Base-by-base conservation (phyloP, 129 eudicot species). In the Saussurea involucrata region DNA sequence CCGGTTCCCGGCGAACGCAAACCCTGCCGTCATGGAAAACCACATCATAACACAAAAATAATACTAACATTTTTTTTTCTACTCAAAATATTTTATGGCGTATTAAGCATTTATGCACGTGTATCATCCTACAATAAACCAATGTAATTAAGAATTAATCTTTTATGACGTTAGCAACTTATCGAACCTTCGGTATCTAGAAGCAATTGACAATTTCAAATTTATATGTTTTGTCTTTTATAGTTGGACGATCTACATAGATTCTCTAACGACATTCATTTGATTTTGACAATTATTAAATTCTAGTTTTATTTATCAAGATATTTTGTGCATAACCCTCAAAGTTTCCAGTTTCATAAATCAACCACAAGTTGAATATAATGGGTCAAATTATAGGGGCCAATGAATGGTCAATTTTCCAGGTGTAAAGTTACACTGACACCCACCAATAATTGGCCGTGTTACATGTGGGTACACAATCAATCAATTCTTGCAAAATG, bases 131-230 rank as follows among this genome's bases (percentile, higher is more conserved):
- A 24, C 10, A 15, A 13, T 22, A 36, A 63, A 74, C 33, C 34
- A 0, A 21, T 60, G 36, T 60, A 22, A 15, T 7, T 44, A 15
- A 17, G 24, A 71, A 27, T 75, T 63, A 75, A 6, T 69, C 5
- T 29, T 46, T 24, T 53, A 53, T 66, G 78, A 80, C 72, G 46
- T 72, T 24, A 72, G 15, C 6, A 17, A 49, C 5, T 42, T 40
- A 32, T 73, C 24, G 83, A 80, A 80, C 69, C 60, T 80, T 80
- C 83, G 25, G 8, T 53, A 55, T 80, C 79, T 73, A 73, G 78
- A 80, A 73, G 83, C 66, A 66, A 27, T 73, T 65, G 74, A 80
- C 27, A 73, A 73, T 66, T 11, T 58, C 60, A 34, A 68, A 20
- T 68, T 77, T 22, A 31, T 69, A 57, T 78, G 17, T 17, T 9